Evolutionary conservation across 1,139 yeast genomes (phyloP).

Genomic region (Sugiyamaella novakii): DNA sequence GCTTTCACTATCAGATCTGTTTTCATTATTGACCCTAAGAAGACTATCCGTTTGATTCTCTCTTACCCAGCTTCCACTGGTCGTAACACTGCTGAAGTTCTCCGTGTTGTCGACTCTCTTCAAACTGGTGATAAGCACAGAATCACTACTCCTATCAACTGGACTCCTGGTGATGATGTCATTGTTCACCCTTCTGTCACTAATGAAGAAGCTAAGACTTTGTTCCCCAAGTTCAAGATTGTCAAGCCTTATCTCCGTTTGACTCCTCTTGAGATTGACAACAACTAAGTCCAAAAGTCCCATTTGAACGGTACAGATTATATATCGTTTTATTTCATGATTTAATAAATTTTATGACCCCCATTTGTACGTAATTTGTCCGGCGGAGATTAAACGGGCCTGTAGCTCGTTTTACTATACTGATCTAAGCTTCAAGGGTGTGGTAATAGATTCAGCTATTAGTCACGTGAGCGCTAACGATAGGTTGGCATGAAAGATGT

Average conservation of each 20-base stretch:
- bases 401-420: too few species aligned
- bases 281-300: too few species aligned
- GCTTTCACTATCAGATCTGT: slow-evolving; percentile 79
- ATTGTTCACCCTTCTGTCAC: slow-evolving; percentile 74
- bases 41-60: slow-evolving; percentile 70
- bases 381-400: too few species aligned
- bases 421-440: too few species aligned
- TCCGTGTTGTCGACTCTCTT: slow-evolving; percentile 77
- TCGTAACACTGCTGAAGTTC: slow-evolving; percentile 84
- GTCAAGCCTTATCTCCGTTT: slow-evolving; percentile 77
- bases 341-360: too few species aligned
- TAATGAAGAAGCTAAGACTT: slow-evolving; percentile 69
- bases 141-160: slow-evolving; percentile 81
- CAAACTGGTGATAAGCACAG: slow-evolving; percentile 73
- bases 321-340: too few species aligned
- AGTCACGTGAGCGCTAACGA: too few species aligned
- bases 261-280: slow-evolving; percentile 46
- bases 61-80: slow-evolving; percentile 87
- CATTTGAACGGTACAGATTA: too few species aligned
- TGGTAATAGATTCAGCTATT: too few species aligned
- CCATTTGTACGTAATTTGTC: too few species aligned
- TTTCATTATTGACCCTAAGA: slow-evolving; percentile 77
- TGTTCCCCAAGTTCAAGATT: slow-evolving; percentile 74
- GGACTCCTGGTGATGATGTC: slow-evolving; percentile 86
- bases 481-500: too few species aligned